These are phyloP conservation scores for Ophioceras dolichostomum DNA, from an alignment of 2,329 filamentous ascomycete species.

Conservation along the genomic window DNA sequence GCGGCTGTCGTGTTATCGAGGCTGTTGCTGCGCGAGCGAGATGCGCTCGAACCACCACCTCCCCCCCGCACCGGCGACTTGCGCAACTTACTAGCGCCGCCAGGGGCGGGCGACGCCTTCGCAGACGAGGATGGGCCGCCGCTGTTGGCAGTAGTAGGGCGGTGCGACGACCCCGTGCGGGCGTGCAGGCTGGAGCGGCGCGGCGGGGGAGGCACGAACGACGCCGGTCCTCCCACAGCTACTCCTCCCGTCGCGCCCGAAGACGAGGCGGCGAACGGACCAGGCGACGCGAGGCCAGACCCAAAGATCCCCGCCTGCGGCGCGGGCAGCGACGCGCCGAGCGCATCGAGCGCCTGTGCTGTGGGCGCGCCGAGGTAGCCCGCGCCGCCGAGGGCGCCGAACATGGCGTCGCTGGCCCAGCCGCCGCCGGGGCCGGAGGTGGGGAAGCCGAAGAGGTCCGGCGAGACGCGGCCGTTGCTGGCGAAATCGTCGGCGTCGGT, in stretches of 20 bases:
- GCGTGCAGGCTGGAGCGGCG: conserved; percentile 41
- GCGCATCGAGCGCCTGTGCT: conserved; percentile 24
- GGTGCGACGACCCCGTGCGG: conserved; percentile 27
- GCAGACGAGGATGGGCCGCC: conserved; percentile 4
- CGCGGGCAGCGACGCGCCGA: conserved; percentile 31
- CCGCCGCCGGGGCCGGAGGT: conserved; percentile 17
- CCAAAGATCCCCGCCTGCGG: conserved; percentile 24
- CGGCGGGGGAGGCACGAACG: conserved; percentile 31
- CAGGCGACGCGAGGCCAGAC: conserved; percentile 17
- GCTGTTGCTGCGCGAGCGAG: conserved; percentile 12
- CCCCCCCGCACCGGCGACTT: conserved; percentile 12
- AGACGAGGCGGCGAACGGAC: too few species aligned
- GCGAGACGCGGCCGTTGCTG: conserved; percentile 23
- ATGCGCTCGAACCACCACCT: conserved; percentile 2
- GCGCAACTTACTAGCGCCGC: conserved; percentile 10
- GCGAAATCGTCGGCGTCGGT: too few species aligned
- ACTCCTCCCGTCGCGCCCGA: too few species aligned
- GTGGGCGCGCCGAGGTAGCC: conserved; percentile 19
- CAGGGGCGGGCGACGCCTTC: conserved; percentile 6
- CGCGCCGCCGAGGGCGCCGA: conserved; percentile 24
- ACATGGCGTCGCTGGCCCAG: conserved; percentile 37
- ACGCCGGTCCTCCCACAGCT: too few species aligned
- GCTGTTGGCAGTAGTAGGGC: conserved; percentile 11
- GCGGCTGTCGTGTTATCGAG: conserved; percentile 8
- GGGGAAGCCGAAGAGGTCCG: conserved; percentile 43